Conservation (phyloP, 108 stramenopile species). For the Tribonema minus region DNA sequence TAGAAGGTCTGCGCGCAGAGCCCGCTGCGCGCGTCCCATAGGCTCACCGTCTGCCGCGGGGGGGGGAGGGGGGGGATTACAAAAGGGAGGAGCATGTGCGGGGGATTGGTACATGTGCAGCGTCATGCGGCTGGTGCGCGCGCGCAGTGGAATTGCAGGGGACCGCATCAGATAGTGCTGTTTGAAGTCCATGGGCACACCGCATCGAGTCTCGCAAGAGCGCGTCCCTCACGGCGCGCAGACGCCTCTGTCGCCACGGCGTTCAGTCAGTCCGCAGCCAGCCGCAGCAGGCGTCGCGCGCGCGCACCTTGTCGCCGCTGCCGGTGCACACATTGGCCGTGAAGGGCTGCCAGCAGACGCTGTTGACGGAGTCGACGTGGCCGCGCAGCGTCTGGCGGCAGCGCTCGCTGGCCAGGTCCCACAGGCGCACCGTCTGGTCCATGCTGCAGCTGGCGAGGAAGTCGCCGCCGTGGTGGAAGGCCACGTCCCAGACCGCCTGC, state of each 20-base stretch:
- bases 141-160: too few species aligned
- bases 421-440: slow-evolving; percentile 64
- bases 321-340: slow-evolving; percentile 62
- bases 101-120: too few species aligned
- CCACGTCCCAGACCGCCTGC: slow-evolving; percentile 61
- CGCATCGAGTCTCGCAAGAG: too few species aligned
- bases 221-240: too few species aligned
- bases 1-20: slow-evolving; percentile 61
- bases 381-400: slow-evolving; percentile 64
- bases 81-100: too few species aligned
- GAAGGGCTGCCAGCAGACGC: slow-evolving; percentile 63
- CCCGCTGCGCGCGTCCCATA: slow-evolving; percentile 63
- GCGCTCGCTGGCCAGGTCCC: slow-evolving; percentile 56
- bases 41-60: slow-evolving; percentile 59
- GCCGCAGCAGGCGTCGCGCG: too few species aligned
- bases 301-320: slow-evolving; percentile 66
- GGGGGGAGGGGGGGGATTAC: too few species aligned
- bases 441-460: slow-evolving; percentile 53
- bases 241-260: too few species aligned
- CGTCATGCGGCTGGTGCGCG: too few species aligned
- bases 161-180: too few species aligned
- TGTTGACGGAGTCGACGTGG: slow-evolving; percentile 65
- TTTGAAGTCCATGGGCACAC: too few species aligned
- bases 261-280: too few species aligned
- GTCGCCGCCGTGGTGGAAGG: slow-evolving; percentile 62